Conservation (phyloP, 2,329 filamentous ascomycete species). For the Penicillium sclerotigenum region DNA sequence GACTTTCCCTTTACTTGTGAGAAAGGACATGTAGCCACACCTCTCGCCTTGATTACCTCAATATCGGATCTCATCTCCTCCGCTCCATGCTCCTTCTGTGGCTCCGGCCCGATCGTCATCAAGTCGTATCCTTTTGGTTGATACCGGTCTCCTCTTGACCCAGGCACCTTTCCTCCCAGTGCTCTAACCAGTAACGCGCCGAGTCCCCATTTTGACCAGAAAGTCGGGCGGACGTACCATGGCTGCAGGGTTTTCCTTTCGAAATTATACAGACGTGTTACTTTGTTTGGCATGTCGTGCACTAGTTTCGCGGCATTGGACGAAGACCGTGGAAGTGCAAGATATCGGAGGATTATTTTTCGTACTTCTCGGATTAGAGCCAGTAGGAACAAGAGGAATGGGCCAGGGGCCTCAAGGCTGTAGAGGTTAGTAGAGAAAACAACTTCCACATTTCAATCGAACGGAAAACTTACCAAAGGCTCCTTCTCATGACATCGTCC, state of each 20-base stretch:
- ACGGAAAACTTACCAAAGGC: conserved; percentile 13
- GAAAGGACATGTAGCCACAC: conserved; percentile 16
- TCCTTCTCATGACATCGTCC: conserved; percentile 19
- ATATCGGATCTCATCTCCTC: conserved; percentile 18
- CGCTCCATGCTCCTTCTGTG: conserved; percentile 13
- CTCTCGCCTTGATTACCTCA: conserved; percentile 11
- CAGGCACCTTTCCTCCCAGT: conserved; percentile 22
- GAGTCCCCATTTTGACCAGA: conserved; percentile 20
- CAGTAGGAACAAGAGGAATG: not conserved
- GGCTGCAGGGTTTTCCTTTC: conserved; percentile 20
- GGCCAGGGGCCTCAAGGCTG: conserved; percentile 7
- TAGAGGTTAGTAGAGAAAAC: not conserved
- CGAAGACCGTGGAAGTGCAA: conserved; percentile 6
- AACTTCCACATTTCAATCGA: not conserved
- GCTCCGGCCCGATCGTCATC: conserved; percentile 19
- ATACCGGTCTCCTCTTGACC: conserved; percentile 9
- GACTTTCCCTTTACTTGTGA: conserved; percentile 12
- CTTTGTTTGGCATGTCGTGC: conserved; percentile 7
- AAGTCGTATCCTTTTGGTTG: conserved; percentile 18
- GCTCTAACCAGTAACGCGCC: conserved; percentile 17
- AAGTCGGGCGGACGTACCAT: conserved; percentile 27
- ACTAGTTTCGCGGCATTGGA: not conserved
- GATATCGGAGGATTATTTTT: conserved; percentile 4
- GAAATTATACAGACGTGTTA: conserved; percentile 13
- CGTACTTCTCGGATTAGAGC: not conserved